Evolutionary conservation across 2,329 filamentous ascomycete species (phyloP), one percentile per base, ranked within the genome.

Genomic region (Tolypocladium ovalisporum): DNA sequence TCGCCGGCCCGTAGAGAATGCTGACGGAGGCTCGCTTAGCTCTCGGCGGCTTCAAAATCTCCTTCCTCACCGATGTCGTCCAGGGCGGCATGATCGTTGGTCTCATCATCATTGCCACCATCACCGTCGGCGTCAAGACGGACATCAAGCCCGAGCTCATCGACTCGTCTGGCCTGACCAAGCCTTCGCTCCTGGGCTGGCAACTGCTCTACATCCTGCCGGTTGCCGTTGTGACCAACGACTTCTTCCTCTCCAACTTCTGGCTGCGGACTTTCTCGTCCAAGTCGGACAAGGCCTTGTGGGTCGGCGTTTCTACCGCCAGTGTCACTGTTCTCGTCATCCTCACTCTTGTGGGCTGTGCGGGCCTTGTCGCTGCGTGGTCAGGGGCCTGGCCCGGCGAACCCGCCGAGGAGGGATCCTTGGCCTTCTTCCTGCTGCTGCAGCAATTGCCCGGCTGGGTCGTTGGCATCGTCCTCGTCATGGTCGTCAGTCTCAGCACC

Each of bases 261-360:
- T 94, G 89, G 89, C 82, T 93, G 70, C 86, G 89, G 54, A 89
- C 89, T 6, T 94, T 94, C 66, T 87, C 89, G 22, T 88, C 88
- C 55, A 86, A 82, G 69, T 89, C 87, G 0, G 89, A 94, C 76
- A 85, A 80, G 65, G 89, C 93, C 66, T 81, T 94, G 8, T 86
- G 83, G 77, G 77, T 92, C 56, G 90, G 89, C 54, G 80, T 89
- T 35, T 80, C 80, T n/a, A 77, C 89, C 54, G 88, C 89, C 22
- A 81, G 81, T 9, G 73, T 83, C 4, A 77, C 76, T 29, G 83
- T 90, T 27, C 77, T 89, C 55, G 75, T 85, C 65, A 86, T 93
- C 63, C 76, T 93, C 36, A 85, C 83, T 0, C 79, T 94, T 0
- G 86, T 93, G 12, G 88, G 89, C 49, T 79, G 78, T 29, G 83